Evolutionary conservation across 331 rosid genomes (phyloP), one percentile per base, ranked within the genome.

Genomic region (Pyrus hybrid): DNA sequence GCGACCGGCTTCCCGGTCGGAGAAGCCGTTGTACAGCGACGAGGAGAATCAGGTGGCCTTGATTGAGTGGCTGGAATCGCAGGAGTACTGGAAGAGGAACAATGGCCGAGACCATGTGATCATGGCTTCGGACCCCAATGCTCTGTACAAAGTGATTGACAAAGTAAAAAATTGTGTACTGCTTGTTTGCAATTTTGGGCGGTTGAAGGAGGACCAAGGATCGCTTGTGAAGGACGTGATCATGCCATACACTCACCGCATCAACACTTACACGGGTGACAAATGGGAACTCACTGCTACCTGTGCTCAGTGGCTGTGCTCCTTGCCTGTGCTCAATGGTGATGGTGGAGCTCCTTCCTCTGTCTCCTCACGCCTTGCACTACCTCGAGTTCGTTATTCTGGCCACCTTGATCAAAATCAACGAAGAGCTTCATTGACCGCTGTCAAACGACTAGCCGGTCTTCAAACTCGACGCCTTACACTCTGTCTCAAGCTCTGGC

Each of bases 51-150:
- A 94, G 86, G 96, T 80, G 58, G 96, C 91, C 12, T 73, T 94
- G 76, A 82, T 89, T 72, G 88, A 87, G 61, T 94, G 97, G 97
- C 83, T 94, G 76, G 92, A 84, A 88, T 65, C 21, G 82, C 97
- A 90, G 84, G 91, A 86, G 76, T 86, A 87, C 77, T 94, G 99
- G 97, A 79, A 67, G 85, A 85, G 91, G 85, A 90, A 76, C 66
- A 66, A 75, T 5, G 97, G 97, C 41, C 86, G 97, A 54, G 98
- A 94, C 58, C 98, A 94, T 45, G 98, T 94, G 82, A 79, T 94
- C 35, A 80, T 85, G n/a, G 99, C 99, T 4, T 91, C 95, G 10
- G 99, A 94, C 70, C 99, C 99, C 28, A 94, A 94, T 68, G 99
- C 99, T 1, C 49, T 94, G 79, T 87, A 82, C 65, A 79, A 68